These are phyloP conservation scores for Boletus calvinii DNA, from an alignment of 1,284 basidiomycete species.

Conservation along the genomic window DNA sequence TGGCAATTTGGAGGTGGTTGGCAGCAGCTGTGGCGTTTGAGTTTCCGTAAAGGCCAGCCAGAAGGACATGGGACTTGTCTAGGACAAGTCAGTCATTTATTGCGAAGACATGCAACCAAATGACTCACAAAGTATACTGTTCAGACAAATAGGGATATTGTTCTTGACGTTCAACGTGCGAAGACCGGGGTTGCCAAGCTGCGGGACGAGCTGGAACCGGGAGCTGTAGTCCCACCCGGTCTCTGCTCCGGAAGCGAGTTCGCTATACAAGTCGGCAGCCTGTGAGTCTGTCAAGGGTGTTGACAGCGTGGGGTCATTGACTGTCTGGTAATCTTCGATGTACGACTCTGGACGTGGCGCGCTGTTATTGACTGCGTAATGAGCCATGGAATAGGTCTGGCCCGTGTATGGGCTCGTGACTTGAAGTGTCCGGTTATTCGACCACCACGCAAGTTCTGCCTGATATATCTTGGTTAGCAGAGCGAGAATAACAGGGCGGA, in stretches of 20 bases:
- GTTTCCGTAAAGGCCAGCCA: constrained; percentile 64
- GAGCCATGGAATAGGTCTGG: constrained; percentile 63
- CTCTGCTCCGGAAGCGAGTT: constrained; percentile 88
- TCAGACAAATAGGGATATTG: constrained; percentile 77
- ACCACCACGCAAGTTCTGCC: constrained; percentile 85
- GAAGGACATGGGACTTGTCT: constrained; percentile 64
- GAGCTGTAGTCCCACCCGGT: constrained; percentile 61
- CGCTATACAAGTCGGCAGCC: constrained; percentile 75
- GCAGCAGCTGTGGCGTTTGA: constrained; percentile 46
- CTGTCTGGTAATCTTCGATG: constrained; percentile 74
- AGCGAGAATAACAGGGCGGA: constrained; percentile 36
- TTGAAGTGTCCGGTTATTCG: constrained; percentile 67
- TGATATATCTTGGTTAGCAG: constrained; percentile 28
- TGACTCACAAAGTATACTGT: constrained; percentile 77
- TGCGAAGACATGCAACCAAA: neutral
- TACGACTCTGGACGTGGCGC: constrained; percentile 91
- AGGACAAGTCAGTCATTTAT: neutral
- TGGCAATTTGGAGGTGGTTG: constrained; percentile 60
- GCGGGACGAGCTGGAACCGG: constrained; percentile 46
- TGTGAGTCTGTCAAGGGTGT: constrained; percentile 61
- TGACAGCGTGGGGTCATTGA: constrained; percentile 55
- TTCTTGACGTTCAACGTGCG: constrained; percentile 71
- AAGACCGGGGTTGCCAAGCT: constrained; percentile 54
- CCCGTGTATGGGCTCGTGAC: constrained; percentile 77
- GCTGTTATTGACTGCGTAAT: constrained; percentile 76